Conservation (phyloP, 306 rosid species). For the Pterocarpus macrocarpus region DNA sequence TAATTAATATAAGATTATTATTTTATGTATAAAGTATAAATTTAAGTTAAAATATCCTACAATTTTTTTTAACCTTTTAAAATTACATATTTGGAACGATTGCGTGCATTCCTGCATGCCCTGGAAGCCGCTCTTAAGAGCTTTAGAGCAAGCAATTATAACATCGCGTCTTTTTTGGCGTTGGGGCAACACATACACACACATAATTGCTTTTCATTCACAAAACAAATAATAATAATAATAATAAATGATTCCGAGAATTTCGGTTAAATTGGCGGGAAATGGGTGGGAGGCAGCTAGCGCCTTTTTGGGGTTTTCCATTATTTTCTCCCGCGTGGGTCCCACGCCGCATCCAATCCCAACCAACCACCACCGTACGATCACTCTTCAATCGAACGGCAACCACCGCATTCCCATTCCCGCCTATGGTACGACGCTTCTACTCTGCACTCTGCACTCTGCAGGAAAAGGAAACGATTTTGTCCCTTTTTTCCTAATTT, state of each 20-base stretch:
- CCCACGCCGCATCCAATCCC: conserved; percentile 44
- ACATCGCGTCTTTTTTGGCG: background rate
- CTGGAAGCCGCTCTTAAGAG: too few relatives aligned
- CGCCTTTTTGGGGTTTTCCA: conserved; percentile 46
- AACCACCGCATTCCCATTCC: conserved; percentile 41
- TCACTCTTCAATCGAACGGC: conserved; percentile 61
- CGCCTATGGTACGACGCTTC: conserved; percentile 56
- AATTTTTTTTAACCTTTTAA: too few relatives aligned
- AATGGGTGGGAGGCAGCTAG: conserved; percentile 52
- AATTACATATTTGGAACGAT: too few relatives aligned
- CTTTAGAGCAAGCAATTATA: too few relatives aligned
- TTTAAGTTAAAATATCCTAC: too few relatives aligned
- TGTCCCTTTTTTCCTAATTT: conserved; percentile 25
- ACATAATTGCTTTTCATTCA: conserved; percentile 19
- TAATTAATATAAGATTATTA: too few relatives aligned
- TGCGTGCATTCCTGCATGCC: too few relatives aligned
- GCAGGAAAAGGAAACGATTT: conserved; percentile 40
- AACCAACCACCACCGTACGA: conserved; percentile 46
- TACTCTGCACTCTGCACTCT: background rate
- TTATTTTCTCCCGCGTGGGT: conserved; percentile 25
- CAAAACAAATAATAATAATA: background rate
- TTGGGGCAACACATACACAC: background rate
- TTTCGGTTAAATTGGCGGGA: conserved; percentile 80
- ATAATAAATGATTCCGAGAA: conserved; percentile 50
- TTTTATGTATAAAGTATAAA: too few relatives aligned